Evolutionary conservation across 352 stramenopile species (phyloP).

Genomic region (Globisporangium radiosum): DNA sequence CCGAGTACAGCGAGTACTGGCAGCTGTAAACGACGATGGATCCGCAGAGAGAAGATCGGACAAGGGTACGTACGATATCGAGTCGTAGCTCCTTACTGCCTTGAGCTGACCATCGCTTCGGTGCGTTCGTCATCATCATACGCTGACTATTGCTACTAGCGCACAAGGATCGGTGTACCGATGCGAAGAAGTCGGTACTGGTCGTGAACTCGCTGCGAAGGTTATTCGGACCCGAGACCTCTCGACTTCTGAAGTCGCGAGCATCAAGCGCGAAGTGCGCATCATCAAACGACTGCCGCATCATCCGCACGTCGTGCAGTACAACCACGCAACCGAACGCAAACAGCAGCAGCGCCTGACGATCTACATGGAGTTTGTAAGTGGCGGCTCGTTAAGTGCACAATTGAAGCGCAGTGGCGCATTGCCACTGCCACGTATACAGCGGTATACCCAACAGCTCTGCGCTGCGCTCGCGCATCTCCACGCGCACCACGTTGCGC

Average conservation of each 20-base stretch:
- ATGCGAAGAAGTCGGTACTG: constrained; percentile 46
- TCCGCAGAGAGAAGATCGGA: constrained; percentile 76
- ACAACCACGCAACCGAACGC: constrained; percentile 46
- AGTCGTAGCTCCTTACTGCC: background rate
- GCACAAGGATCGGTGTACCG: constrained; percentile 71
- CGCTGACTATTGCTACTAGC: constrained; percentile 3
- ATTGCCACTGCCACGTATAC: constrained; percentile 30
- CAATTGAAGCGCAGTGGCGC: constrained; percentile 44
- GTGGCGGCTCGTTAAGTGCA: constrained; percentile 66
- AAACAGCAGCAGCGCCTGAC: constrained; percentile 34
- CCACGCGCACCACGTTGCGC: constrained; percentile 82
- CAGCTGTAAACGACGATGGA: constrained; percentile 27
- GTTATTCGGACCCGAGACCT: constrained; percentile 58
- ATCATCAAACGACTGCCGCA: constrained; percentile 52
- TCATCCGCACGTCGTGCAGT: constrained; percentile 57
- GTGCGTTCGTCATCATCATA: constrained; percentile 1
- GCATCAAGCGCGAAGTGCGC: constrained; percentile 57
- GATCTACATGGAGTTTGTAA: constrained; percentile 88
- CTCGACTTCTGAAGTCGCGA: constrained; percentile 37
- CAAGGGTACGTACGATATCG: constrained; percentile 39
- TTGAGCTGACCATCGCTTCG: background rate
- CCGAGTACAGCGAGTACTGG: constrained; percentile 9
- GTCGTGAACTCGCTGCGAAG: constrained; percentile 56
- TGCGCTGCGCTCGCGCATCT: constrained; percentile 80
- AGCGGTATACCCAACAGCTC: constrained; percentile 79